These are phyloP conservation scores for Cordyceps tenuipes DNA, from an alignment of 2,329 filamentous ascomycete species.

Conservation along the genomic window DNA sequence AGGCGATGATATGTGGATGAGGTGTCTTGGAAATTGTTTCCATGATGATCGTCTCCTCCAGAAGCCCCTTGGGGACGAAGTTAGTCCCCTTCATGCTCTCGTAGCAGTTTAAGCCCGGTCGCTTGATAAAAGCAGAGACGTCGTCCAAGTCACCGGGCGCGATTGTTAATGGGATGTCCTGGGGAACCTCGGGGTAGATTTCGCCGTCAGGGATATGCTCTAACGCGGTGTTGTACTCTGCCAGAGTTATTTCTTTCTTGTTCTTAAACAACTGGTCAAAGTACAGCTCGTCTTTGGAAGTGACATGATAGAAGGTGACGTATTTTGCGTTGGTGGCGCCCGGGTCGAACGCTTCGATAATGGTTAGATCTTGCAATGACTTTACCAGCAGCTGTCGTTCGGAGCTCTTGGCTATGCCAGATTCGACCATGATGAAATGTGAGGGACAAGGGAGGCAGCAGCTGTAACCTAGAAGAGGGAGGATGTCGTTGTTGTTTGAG, in stretches of 20 bases:
- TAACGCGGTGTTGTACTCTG: conserved; percentile 10
- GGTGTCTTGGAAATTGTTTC: conserved; percentile 13
- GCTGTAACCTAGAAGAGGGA: neutral
- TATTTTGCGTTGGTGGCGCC: neutral
- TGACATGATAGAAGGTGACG: conserved; percentile 1
- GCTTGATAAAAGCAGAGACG: conserved; percentile 7
- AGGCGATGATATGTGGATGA: conserved; percentile 17
- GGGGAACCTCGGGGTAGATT: conserved; percentile 13
- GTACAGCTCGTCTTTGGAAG: conserved; percentile 3
- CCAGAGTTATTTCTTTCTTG: conserved; percentile 13
- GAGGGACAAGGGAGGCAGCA: neutral
- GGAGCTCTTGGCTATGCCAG: neutral
- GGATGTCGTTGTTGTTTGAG: neutral
- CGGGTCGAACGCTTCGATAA: neutral
- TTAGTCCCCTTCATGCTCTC: conserved; percentile 7
- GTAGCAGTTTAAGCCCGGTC: conserved; percentile 10
- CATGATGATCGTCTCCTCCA: conserved; percentile 14
- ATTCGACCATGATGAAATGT: neutral
- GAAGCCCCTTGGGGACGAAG: conserved; percentile 7
- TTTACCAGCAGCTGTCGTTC: neutral
- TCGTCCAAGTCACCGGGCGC: conserved; percentile 6
- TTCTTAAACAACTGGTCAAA: conserved; percentile 14
- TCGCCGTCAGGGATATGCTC: conserved; percentile 12
- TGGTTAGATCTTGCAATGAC: neutral
- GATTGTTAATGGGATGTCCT: conserved; percentile 10